Evolutionary conservation across 2,329 filamentous ascomycete species (phyloP), one percentile per base, ranked within the genome.

Genomic region (Beauveria sp.): DNA sequence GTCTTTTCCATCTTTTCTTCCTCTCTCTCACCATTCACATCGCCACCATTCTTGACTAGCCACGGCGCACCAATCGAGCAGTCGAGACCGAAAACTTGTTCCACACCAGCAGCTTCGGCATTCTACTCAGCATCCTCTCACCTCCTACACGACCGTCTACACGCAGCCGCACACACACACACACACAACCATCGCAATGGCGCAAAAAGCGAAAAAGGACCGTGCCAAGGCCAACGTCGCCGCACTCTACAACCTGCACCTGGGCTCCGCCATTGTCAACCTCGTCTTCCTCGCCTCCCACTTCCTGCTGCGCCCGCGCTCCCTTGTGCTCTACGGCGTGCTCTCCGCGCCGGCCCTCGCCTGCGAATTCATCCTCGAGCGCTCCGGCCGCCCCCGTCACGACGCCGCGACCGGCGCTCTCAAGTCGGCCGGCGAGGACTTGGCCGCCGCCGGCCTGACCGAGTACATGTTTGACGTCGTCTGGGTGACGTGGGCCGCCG

Each of bases 381-480:
- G 83, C 52, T 86, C 92, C 8, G 91, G 90, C 14, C 89, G 93
- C 10, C 95, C 95, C 26, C 87, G 80, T 64, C 90, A 88, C 72
- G 84, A 86, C 66, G 73, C 86, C 24, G 76, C 78, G 28, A 87
- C 85, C 53, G 82, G 80, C 16, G 81, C 87, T n/a, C 80, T 98
- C 64, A 87, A 85, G 72, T 85, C 83, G 38, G 80, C 90, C 0
- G 93, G 95, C 49, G 93, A 98, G 73, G 95, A 99, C 73, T 84
- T 99, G 57, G 86, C 89, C 59, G 90, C 91, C 10, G 83, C 88
- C 40, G 95, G 95, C 5, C 77, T 99, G 79, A 98, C 93, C 12
- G 95, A 97, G 77, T 98, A 96, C 80, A 91, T 98, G 89, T 99
- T 96, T 83, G 95, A 99, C 76, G 85, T 96, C 55, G 80, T 96